Percentiles rank a stretch among this genome's conserved stretches.
Evolutionary conservation across 2,329 filamentous ascomycete genomes (phyloP).

Genomic region (Venturia effusa): DNA sequence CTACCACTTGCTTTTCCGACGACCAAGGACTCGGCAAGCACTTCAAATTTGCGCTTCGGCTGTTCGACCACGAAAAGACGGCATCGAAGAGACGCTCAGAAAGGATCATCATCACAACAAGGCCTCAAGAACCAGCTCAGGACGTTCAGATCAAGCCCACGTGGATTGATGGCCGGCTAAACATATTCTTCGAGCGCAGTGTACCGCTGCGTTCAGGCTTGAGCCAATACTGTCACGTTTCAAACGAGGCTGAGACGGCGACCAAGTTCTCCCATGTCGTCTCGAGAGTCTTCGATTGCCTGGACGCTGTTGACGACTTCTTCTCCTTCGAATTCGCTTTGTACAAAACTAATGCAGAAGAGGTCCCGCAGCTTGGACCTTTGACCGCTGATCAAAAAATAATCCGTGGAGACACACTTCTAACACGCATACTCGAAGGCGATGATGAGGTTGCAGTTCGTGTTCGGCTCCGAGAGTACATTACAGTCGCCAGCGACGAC

Average conservation of each 20-base stretch:
- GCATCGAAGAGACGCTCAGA: neutral
- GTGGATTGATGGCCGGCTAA: neutral
- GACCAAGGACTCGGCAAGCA: neutral
- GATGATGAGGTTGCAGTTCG: neutral
- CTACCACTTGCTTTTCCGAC: neutral
- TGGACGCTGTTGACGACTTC: neutral
- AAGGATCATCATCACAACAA: neutral
- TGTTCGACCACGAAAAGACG: neutral
- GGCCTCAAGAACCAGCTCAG: neutral
- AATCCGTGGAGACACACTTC: neutral
- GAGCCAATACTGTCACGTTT: neutral
- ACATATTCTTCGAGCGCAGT: constrained; percentile 1
- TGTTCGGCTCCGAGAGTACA: neutral
- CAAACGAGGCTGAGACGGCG: neutral
- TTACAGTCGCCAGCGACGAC: neutral
- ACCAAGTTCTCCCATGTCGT: neutral
- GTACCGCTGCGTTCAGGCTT: neutral
- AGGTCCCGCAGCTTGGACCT: neutral
- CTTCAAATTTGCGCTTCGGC: neutral
- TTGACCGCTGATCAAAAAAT: neutral
- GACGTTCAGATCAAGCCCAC: neutral
- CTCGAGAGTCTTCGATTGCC: neutral
- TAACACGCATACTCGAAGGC: neutral
- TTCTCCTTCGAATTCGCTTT: neutral
- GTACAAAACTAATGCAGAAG: neutral